phyloP scores from a whole-genome alignment of 2,329 filamentous ascomycete species.

The Thelonectria olida region DNA sequence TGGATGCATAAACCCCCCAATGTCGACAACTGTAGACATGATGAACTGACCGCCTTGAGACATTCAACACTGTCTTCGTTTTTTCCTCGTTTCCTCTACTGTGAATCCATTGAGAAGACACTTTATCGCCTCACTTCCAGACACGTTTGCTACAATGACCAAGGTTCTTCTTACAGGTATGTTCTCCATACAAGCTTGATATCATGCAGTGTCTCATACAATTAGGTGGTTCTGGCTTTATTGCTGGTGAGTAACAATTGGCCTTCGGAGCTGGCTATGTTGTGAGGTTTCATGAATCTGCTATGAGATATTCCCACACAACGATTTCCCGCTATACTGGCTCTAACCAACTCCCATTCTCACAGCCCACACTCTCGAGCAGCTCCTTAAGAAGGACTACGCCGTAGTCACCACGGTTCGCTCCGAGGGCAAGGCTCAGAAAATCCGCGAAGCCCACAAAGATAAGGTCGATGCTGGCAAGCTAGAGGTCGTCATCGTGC shows the following conservation, averaged over 20 bases:
- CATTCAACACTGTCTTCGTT: not conserved
- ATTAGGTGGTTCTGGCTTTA: conserved; percentile 47
- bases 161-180: conserved; percentile 46
- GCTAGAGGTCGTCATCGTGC: conserved; percentile 69
- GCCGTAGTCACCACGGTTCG: conserved; percentile 66
- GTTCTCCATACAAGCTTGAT: not conserved
- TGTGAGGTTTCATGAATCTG: too few species aligned
- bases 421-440: conserved; percentile 61
- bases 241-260: conserved; percentile 47
- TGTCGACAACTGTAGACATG: not conserved
- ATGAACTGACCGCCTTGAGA: not conserved
- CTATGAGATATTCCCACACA: too few species aligned
- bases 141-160: conserved; percentile 32
- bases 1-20: conserved; percentile 16
- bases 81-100: not conserved
- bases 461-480: conserved; percentile 51
- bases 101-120: not conserved
- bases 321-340: too few species aligned
- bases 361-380: conserved; percentile 63
- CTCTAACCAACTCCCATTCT: conserved; percentile 2
- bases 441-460: conserved; percentile 58
- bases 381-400: conserved; percentile 61
- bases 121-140: not conserved
- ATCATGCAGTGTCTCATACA: conserved; percentile 17
- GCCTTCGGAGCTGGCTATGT: too few species aligned